Evolutionary conservation across 805 yeast genomes (phyloP).

Genomic region (Hanseniaspora vineae): DNA sequence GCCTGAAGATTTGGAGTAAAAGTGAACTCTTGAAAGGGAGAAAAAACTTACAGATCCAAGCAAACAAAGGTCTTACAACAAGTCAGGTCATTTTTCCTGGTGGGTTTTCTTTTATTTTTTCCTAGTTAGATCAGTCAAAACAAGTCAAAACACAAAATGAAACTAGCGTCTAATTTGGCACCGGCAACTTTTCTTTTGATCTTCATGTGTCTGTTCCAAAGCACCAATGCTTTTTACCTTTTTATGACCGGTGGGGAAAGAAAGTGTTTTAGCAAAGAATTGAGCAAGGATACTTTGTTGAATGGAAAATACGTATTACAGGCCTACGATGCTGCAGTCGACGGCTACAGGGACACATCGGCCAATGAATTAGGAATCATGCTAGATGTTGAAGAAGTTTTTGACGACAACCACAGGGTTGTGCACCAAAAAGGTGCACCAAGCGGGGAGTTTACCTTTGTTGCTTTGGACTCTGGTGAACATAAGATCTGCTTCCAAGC

Average conservation of each 20-base stretch:
- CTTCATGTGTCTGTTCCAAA: slow-evolving; percentile 14
- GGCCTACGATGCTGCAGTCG: slow-evolving; percentile 26
- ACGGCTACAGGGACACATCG: slow-evolving; percentile 24
- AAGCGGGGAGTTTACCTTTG: slow-evolving; percentile 57
- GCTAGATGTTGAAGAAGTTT: slow-evolving; percentile 47
- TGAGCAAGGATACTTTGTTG: slow-evolving; percentile 35
- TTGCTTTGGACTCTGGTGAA: slow-evolving; percentile 65
- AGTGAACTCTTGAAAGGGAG: too few species aligned
- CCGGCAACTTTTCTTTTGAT: slow-evolving; percentile 11
- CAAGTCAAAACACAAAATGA: slow-evolving; percentile 1
- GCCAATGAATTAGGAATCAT: slow-evolving; percentile 26
- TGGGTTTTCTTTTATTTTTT: too few species aligned
- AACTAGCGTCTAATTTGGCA: not conserved
- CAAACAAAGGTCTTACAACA: too few species aligned
- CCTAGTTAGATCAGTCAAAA: not conserved
- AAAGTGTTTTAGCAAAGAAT: slow-evolving; percentile 45
- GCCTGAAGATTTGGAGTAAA: too few species aligned
- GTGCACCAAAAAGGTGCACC: slow-evolving; percentile 56
- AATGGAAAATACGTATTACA: slow-evolving; percentile 39
- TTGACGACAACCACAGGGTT: slow-evolving; percentile 66
- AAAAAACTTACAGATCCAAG: too few species aligned
- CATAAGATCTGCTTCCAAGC: slow-evolving; percentile 58
- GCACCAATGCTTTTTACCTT: slow-evolving; percentile 32
- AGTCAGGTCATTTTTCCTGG: too few species aligned
- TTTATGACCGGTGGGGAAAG: slow-evolving; percentile 39